A percentile compares a stretch with the other conserved stretches of the same genome.
Evolutionary conservation across 2,329 filamentous ascomycete genomes (phyloP).

Genomic region (Fusarium oligoseptatum): DNA sequence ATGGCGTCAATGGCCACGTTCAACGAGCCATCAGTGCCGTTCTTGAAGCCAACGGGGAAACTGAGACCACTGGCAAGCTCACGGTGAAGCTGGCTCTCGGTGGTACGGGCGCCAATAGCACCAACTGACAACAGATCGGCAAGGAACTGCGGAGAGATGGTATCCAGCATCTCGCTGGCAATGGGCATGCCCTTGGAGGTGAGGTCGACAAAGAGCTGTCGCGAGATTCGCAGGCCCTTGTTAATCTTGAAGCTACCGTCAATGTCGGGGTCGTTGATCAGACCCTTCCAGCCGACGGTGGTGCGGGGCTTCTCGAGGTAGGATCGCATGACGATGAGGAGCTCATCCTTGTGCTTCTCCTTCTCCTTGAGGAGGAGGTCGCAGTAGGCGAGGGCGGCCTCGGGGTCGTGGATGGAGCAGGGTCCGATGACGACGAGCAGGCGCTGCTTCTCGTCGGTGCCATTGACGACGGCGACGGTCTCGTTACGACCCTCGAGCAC

Average conservation of each 20-base stretch:
- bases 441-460: conserved; percentile 70
- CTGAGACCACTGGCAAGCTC: conserved; percentile 94
- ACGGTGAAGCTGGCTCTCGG: conserved; percentile 94
- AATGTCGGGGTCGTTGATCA: conserved; percentile 99
- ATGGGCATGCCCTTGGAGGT: conserved; percentile 95
- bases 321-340: conserved; percentile 96
- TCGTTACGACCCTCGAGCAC: conserved; percentile 74
- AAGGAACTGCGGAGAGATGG: conserved; percentile 96
- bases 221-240: conserved; percentile 88
- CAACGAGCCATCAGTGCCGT: conserved; percentile 93
- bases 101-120: conserved; percentile 95
- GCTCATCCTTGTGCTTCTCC: conserved; percentile 88
- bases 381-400: conserved; percentile 93
- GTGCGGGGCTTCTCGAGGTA: conserved; percentile 99
- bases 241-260: conserved; percentile 99
- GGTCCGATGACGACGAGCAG: conserved; percentile 87
- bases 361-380: conserved; percentile 83
- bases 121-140: conserved; percentile 93
- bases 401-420: conserved; percentile 96
- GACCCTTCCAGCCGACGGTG: conserved; percentile 97
- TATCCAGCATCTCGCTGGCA: conserved; percentile 97
- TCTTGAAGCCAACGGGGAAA: conserved; percentile 99
- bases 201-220: conserved; percentile 93
- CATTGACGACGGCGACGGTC: conserved; percentile 76
- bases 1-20: conserved; percentile 95